These are phyloP conservation scores for Talaromyces atroroseus DNA, from an alignment of 2,329 filamentous ascomycete genomes.

Conservation along the genomic window DNA sequence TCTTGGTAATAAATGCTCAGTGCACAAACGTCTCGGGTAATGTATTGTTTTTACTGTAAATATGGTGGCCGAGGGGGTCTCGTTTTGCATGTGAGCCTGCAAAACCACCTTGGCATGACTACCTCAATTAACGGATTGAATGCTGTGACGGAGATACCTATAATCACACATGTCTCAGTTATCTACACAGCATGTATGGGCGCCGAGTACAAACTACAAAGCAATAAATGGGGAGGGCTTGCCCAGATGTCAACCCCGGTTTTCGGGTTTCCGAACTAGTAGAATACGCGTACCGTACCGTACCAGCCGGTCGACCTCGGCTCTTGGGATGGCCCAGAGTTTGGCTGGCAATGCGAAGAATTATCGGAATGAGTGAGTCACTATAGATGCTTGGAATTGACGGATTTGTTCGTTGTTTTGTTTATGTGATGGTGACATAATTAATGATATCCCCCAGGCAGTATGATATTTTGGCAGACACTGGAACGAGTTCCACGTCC, in stretches of 20 bases:
- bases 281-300: conserved; percentile 6
- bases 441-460: too few species aligned
- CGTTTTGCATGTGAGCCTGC: conserved; percentile 10
- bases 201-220: neutral
- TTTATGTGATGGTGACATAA: neutral
- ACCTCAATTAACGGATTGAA: neutral
- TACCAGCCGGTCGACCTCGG: conserved; percentile 13
- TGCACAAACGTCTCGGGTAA: neutral
- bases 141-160: neutral
- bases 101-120: neutral
- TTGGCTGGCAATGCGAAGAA: conserved; percentile 4
- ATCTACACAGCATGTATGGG: neutral
- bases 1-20: neutral
- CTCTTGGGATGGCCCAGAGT: neutral
- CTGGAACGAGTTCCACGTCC: too few species aligned
- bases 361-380: conserved; percentile 9
- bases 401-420: neutral
- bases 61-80: neutral
- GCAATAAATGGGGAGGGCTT: neutral
- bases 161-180: neutral
- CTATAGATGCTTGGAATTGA: neutral
- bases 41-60: conserved; percentile 2
- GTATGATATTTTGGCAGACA: neutral
- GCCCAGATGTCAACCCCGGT: conserved; percentile 9
- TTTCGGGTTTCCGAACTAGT: conserved; percentile 12